Conservation (phyloP, 805 yeast genomes). For the Yamadazyma scolyti region DNA sequence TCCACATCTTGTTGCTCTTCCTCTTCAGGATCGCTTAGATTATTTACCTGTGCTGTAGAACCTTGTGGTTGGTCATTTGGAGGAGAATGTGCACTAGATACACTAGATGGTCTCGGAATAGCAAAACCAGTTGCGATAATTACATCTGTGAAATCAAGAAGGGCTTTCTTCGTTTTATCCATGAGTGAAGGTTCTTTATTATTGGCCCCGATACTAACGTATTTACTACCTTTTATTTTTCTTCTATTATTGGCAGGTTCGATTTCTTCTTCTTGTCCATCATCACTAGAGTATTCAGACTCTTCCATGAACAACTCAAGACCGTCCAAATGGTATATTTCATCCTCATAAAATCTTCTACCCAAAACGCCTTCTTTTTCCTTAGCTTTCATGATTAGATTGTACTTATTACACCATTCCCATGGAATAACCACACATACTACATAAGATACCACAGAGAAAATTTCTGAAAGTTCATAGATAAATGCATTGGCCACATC, state of each 20-base stretch:
- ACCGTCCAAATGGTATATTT: constrained; percentile 40
- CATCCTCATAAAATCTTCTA: constrained; percentile 70
- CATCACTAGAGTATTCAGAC: constrained; percentile 12
- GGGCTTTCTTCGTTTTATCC: constrained; percentile 28
- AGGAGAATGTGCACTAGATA: constrained; percentile 13
- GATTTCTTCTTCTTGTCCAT: too few species aligned
- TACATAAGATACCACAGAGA: constrained; percentile 68
- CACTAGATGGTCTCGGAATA: constrained; percentile 48
- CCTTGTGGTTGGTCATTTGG: not conserved
- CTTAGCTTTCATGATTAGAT: constrained; percentile 50
- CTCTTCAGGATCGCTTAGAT: not conserved
- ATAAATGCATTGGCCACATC: constrained; percentile 76
- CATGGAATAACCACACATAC: constrained; percentile 72
- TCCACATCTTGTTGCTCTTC: constrained; percentile 4
- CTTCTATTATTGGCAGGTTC: constrained; percentile 17
- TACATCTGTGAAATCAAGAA: constrained; percentile 47
- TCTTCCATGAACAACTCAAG: constrained; percentile 38
- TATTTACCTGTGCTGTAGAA: not conserved
- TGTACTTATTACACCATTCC: constrained; percentile 79
- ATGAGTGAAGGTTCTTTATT: too few species aligned
- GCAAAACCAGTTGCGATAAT: constrained; percentile 58
- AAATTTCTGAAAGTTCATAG: constrained; percentile 68
- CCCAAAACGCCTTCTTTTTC: constrained; percentile 76
- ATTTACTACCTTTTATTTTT: constrained; percentile 1
- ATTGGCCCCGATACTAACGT: too few species aligned